These are phyloP conservation scores for Climacium dendroides DNA, from an alignment of 225 moss, liverwort and hornwort species.

Conservation along the genomic window DNA sequence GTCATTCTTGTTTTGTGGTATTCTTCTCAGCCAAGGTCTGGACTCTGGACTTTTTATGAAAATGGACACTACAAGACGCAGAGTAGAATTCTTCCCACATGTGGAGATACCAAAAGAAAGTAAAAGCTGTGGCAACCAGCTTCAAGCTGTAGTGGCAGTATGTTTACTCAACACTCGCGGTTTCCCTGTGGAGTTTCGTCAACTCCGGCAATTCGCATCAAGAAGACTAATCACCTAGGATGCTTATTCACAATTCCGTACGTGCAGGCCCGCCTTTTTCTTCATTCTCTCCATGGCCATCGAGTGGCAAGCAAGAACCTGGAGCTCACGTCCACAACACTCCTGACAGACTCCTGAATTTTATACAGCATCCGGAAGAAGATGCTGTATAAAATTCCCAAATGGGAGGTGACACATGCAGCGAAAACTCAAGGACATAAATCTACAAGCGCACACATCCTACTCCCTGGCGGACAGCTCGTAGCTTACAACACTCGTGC, in stretches of 20 bases:
- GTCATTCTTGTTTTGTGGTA: no score
- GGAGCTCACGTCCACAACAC: not conserved
- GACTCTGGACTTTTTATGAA: no score
- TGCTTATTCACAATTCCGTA: not conserved
- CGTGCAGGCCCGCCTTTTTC: not conserved
- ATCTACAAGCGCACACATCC: not conserved
- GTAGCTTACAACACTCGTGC: not conserved
- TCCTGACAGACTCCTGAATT: not conserved
- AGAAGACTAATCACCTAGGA: no score
- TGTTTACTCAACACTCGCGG: no score
- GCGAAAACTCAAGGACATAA: not conserved
- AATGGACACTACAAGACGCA: no score
- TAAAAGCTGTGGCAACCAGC: no score
- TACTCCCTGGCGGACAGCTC: not conserved
- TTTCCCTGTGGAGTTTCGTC: no score
- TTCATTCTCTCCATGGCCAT: not conserved
- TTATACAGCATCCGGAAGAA: not conserved
- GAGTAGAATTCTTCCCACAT: no score
- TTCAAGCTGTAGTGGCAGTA: no score
- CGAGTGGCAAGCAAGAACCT: not conserved
- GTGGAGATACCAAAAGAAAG: no score
- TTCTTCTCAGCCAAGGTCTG: no score
- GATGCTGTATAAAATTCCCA: conserved; percentile 6
- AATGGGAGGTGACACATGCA: not conserved
- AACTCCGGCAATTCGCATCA: no score